A percentile compares a stretch with the other conserved stretches of the same genome.
phyloP scores from a whole-genome alignment of 2,329 filamentous ascomycete species.

The Colletotrichum sp. region DNA sequence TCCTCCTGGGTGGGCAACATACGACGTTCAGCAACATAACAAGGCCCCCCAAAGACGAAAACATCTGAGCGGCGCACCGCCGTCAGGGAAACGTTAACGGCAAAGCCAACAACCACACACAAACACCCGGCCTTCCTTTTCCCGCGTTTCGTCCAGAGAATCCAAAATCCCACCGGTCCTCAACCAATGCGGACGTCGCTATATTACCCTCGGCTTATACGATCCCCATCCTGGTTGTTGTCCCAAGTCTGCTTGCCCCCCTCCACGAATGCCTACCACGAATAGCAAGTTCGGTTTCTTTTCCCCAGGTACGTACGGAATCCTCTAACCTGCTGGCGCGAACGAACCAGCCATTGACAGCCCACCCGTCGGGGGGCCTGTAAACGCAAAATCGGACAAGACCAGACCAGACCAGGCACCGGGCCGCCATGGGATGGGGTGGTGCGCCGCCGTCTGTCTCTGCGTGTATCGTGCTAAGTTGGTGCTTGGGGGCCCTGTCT shows the following conservation, averaged over 20 bases:
- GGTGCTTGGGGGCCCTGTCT: not conserved
- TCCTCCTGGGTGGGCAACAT: not conserved
- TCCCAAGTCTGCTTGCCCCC: not conserved
- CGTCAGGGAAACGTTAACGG: not conserved
- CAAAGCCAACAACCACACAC: not conserved
- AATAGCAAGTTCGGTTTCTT: not conserved
- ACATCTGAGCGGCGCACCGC: not conserved
- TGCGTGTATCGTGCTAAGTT: not conserved
- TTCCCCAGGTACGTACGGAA: not conserved
- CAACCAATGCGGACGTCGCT: not conserved
- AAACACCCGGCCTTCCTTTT: conserved; percentile 8
- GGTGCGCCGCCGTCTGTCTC: not conserved
- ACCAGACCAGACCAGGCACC: not conserved
- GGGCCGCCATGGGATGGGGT: not conserved
- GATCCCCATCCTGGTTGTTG: not conserved
- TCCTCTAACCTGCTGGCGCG: not conserved
- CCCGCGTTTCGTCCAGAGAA: conserved; percentile 19
- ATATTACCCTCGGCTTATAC: conserved; percentile 1
- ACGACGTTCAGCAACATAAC: not conserved
- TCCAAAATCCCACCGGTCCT: not conserved
- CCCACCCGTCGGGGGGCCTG: not conserved
- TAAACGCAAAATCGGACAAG: not conserved
- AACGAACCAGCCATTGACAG: not conserved
- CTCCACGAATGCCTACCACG: not conserved
- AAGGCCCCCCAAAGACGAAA: not conserved